Base-by-base conservation (phyloP, 1,284 basidiomycete species). In the Coniferiporia weirii region DNA sequence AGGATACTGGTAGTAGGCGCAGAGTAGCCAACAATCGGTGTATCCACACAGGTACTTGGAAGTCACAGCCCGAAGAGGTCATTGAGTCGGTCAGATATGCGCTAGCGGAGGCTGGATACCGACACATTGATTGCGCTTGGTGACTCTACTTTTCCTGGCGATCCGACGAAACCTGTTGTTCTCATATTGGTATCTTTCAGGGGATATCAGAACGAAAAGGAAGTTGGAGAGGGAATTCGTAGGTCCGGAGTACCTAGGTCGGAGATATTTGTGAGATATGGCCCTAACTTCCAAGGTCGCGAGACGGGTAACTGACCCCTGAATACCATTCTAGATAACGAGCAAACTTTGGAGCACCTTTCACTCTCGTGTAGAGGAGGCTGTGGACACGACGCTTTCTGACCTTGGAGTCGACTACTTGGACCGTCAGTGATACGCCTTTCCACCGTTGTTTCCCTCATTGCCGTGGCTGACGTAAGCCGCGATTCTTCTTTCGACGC, bases 181-280 rank as follows among this genome's bases (percentile, higher is more conserved):
- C 9, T 12, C 3, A 40, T 3, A 40, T 10, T n/a, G 15, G 32
- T 15, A 17, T 51, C 4, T 32, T n/a, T 15, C 52, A 59, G 58
- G 47, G 59, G 54, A 13, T 61, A 61, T 43, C 50, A 53, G 27
- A 89, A 88, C 65, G 85, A 89, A 71, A 72, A 72, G 34, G 83
- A 85, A 67, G 93, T 95, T 59, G 93, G 91, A n/a, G 69, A 85
- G 64, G 93, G 91, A 45, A 88, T 95, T 76, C 84, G 83, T 69
- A 80, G 74, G 20, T 87, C 83, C 20, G 86, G 85, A 20, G 80
- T 91, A 17, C 76, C 82, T 15, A 80, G 90, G 61, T 76, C 77
- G 52, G 73, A 82, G 51, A 79, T 92, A 70, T 92, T 89, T 77
- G 72, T 91, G 22, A 19, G 59, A 49, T 19, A 12, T 27, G 27